Percentiles rank a stretch among this genome's conserved stretches.
Evolutionary conservation across 1,139 yeast species (phyloP).

Genomic region (Geotrichum bryndzae): DNA sequence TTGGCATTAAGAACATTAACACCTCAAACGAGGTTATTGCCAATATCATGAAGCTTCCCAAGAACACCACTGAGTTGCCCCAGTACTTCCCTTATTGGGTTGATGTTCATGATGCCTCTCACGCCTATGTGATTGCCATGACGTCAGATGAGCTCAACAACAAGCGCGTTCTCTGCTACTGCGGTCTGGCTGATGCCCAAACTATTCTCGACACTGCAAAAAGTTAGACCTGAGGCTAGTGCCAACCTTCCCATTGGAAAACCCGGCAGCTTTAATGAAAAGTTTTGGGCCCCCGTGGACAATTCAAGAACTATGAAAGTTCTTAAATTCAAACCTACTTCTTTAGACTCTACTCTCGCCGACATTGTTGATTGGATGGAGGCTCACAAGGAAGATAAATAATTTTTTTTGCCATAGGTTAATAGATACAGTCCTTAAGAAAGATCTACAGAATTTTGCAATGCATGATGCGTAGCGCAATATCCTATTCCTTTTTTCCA

Average conservation of each 20-base stretch:
- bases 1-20: constrained; percentile 27
- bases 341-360: constrained; percentile 21
- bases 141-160: constrained; percentile 27
- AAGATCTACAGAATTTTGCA: no score
- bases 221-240: constrained; percentile 15
- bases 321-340: constrained; percentile 23
- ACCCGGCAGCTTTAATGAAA: neutral
- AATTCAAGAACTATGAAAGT: constrained; percentile 20
- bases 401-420: no score
- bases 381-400: constrained; percentile 2
- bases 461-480: no score
- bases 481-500: no score
- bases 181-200: constrained; percentile 33
- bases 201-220: constrained; percentile 34
- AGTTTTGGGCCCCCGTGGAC: constrained; percentile 14
- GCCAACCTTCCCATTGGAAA: constrained; percentile 1
- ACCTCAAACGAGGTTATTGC: constrained; percentile 23
- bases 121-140: constrained; percentile 19
- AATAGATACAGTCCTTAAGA: no score
- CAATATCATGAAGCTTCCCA: neutral
- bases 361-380: constrained; percentile 23
- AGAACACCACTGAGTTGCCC: neutral
- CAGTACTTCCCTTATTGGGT: neutral
- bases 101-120: constrained; percentile 17
- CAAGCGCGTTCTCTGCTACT: constrained; percentile 38